A percentile compares a stretch with the other conserved stretches of the same genome.
phyloP scores from a whole-genome alignment of 1,139 yeast species.

The Sugiyamaella grinbergsii region DNA sequence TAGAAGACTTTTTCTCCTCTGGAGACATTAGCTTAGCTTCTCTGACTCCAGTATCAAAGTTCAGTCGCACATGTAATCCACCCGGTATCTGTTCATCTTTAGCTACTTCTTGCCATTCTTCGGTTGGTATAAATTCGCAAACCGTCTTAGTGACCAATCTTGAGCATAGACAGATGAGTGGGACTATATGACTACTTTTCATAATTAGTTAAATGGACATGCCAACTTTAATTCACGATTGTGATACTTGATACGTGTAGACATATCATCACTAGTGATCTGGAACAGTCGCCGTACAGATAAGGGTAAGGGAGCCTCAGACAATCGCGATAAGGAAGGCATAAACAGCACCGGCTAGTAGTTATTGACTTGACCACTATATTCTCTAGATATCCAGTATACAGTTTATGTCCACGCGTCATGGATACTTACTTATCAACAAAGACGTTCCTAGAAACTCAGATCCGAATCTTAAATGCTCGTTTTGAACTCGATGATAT shows the following conservation, averaged over 20 bases:
- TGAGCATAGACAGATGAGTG: not conserved
- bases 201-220: not conserved
- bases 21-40: slow-evolving; percentile 56
- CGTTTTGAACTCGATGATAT: slow-evolving; percentile 18
- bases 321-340: not conserved
- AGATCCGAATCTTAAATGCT: slow-evolving; percentile 26
- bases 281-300: not conserved
- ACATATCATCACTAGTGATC: not conserved
- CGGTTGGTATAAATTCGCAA: slow-evolving; percentile 46
- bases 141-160: not conserved
- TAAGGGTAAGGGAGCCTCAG: not conserved
- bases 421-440: slow-evolving; percentile 20
- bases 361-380: no score
- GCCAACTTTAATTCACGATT: not conserved
- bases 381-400: no score
- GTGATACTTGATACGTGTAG: not conserved
- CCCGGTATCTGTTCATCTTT: slow-evolving; percentile 73
- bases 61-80: slow-evolving; percentile 73
- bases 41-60: slow-evolving; percentile 64
- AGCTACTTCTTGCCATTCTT: slow-evolving; percentile 67
- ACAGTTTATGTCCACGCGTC: not conserved
- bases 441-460: slow-evolving; percentile 28
- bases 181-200: not conserved
- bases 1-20: slow-evolving; percentile 28
- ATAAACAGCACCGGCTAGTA: no score